Base-by-base conservation (phyloP, 768 basidiomycete species). In the Paxillus ammoniavirescens region DNA sequence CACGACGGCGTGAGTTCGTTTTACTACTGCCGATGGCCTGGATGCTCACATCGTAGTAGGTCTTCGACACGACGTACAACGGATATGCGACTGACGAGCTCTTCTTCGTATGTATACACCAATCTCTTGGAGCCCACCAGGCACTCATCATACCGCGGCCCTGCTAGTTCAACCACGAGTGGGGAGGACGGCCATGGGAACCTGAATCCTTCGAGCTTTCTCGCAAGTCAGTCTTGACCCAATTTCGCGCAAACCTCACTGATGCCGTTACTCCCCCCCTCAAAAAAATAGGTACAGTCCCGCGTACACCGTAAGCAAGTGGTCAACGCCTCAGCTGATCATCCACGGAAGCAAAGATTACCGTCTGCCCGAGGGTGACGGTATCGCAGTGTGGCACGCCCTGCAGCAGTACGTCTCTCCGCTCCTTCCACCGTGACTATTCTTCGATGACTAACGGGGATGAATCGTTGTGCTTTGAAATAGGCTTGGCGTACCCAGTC, bases 21-120 rank as follows among this genome's bases (percentile, higher is more conserved):
- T 50, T 9, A 2, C 38, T 33, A 8, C 18, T 36, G 15, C 35
- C 42, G 10, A 50, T 21, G 2, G 9, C 33, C 26, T n/a, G 21
- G 48, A 41, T 30, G 31, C 46, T 44, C 35, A 55, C 13, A 47
- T 31, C 17, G 4, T 14, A 28, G 42, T 45, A 86, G 84, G 81
- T 89, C 23, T 93, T 94, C 59, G 89, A 92, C 62, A 77, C 86
- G 4, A 77, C 70, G 8, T 89, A 89, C 69, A 87, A 87, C 44
- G 92, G 87, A n/a, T 93, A 85, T 65, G 82, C 87, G 13, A 98
- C 94, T 9, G 95, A 98, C 48, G 92, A 95, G 63, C 79, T 95
- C 35, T 92, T 87, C 80, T 95, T 94, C 73, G 90, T 91, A 64
- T 61, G 87, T 75, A 23, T 42, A 23, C 37, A 33, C 36, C 13